A percentile compares a stretch with the other conserved stretches of the same genome.
Evolutionary conservation across 2,329 filamentous ascomycete genomes (phyloP).

Genomic region (Alternaria sp.): DNA sequence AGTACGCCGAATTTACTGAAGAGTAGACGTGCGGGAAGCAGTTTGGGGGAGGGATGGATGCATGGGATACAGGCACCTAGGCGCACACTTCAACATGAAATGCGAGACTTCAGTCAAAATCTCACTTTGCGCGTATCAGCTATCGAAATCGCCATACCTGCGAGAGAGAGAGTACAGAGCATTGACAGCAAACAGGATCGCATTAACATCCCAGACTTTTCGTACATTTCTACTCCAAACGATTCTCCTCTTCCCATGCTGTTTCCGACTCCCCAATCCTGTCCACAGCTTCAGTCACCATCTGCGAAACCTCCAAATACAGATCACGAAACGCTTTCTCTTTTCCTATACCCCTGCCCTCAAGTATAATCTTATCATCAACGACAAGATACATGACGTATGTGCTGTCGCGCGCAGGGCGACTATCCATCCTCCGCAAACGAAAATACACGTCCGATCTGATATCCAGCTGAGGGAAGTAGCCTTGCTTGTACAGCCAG

Average conservation of each 20-base stretch:
- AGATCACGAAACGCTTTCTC: background rate
- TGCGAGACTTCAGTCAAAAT: background rate
- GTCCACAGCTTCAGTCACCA: background rate
- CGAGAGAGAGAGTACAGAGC: no score
- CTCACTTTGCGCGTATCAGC: background rate
- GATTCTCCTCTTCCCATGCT: background rate
- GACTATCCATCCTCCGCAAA: background rate
- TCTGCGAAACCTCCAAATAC: background rate
- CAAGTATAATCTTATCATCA: background rate
- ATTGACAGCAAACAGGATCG: background rate
- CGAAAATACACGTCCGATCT: background rate
- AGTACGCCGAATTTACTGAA: conserved; percentile 78
- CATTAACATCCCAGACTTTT: background rate
- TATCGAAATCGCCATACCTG: background rate
- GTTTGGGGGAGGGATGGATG: background rate
- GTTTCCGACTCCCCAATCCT: background rate
- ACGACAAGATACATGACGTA: background rate
- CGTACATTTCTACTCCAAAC: background rate
- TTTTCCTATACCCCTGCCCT: background rate
- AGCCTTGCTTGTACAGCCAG: background rate
- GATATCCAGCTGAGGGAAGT: background rate
- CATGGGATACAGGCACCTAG: conserved; percentile 1
- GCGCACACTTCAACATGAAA: conserved; percentile 14
- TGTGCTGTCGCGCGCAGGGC: background rate
- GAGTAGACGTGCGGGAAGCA: conserved; percentile 40